A percentile compares a stretch with the other conserved stretches of the same genome.
Conservation (phyloP, 2,329 filamentous ascomycete genomes). For the Claviceps sp. region DNA sequence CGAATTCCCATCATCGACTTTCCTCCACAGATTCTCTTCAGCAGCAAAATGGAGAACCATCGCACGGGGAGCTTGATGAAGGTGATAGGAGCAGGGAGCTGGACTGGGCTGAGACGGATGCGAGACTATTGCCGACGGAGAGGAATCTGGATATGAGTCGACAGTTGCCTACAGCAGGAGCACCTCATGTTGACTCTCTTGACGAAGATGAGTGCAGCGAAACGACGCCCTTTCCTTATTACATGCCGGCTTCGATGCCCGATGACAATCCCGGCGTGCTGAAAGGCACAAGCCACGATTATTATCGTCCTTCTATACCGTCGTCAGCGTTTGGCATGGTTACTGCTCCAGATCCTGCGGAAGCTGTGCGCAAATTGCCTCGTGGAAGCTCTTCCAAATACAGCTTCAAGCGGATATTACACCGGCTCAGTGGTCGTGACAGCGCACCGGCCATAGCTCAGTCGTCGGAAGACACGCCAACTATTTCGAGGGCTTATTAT, state of each 20-base stretch:
- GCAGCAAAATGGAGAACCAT: slow-evolving; percentile 15
- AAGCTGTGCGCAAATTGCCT: slow-evolving; percentile 13
- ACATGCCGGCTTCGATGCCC: slow-evolving; percentile 15
- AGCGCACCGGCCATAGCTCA: slow-evolving; percentile 14
- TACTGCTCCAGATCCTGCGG: slow-evolving; percentile 11
- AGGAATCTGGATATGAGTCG: background rate
- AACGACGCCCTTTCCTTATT: slow-evolving; percentile 6
- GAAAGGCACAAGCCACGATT: slow-evolving; percentile 25
- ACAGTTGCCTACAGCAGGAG: background rate
- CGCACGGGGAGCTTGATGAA: slow-evolving; percentile 12
- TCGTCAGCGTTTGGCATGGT: slow-evolving; percentile 29
- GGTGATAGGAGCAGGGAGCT: slow-evolving; percentile 14
- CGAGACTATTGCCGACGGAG: background rate
- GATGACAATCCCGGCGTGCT: slow-evolving; percentile 20
- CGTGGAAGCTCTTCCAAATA: slow-evolving; percentile 21
- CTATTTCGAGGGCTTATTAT: slow-evolving; percentile 1
- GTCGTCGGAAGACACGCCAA: slow-evolving; percentile 1
- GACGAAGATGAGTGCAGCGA: slow-evolving; percentile 6
- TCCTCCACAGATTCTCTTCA: slow-evolving; percentile 26
- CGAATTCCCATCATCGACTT: slow-evolving; percentile 16
- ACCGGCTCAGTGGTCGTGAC: slow-evolving; percentile 20
- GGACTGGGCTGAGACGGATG: slow-evolving; percentile 13
- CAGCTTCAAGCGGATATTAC: slow-evolving; percentile 23
- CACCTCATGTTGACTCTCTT: background rate
- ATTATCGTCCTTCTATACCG: slow-evolving; percentile 27